These are phyloP conservation scores for Saccharomycopsis hybrid DNA, from an alignment of 1,139 yeast species.

Conservation along the genomic window DNA sequence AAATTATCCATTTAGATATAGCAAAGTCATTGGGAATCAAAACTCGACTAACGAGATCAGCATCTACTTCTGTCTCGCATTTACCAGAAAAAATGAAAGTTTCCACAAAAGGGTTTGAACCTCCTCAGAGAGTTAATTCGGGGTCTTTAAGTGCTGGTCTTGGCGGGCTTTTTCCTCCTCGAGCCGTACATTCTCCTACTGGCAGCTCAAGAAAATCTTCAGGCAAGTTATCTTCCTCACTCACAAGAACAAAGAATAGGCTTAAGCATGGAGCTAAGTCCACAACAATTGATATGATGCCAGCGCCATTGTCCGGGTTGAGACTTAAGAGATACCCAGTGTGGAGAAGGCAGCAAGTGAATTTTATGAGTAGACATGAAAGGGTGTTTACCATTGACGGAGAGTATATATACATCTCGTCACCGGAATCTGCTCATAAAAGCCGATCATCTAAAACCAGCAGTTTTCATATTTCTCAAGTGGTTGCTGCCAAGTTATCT, in stretches of 20 bases:
- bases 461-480: constrained; percentile 80
- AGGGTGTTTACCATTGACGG: constrained; percentile 87
- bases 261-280: constrained; percentile 7
- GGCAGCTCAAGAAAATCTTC: constrained; percentile 5
- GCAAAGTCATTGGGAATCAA: constrained; percentile 9
- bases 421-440: constrained; percentile 48
- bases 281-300: neutral
- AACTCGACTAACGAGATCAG: neutral
- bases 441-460: constrained; percentile 59
- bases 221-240: constrained; percentile 13
- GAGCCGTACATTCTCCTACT: constrained; percentile 5
- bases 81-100: constrained; percentile 2
- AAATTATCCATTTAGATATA: constrained; percentile 12
- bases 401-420: constrained; percentile 83
- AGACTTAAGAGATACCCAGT: constrained; percentile 58
- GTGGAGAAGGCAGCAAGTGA: constrained; percentile 82
- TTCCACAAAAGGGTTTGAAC: neutral
- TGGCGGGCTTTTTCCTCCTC: constrained; percentile 10
- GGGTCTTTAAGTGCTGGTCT: constrained; percentile 2
- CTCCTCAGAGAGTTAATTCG: constrained; percentile 2
- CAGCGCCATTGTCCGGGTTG: constrained; percentile 22
- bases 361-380: constrained; percentile 75
- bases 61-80: neutral
- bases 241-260: constrained; percentile 10
- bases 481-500: constrained; percentile 70